Base-by-base conservation (phyloP, 805 yeast species). In the Myxozyma monticola region DNA sequence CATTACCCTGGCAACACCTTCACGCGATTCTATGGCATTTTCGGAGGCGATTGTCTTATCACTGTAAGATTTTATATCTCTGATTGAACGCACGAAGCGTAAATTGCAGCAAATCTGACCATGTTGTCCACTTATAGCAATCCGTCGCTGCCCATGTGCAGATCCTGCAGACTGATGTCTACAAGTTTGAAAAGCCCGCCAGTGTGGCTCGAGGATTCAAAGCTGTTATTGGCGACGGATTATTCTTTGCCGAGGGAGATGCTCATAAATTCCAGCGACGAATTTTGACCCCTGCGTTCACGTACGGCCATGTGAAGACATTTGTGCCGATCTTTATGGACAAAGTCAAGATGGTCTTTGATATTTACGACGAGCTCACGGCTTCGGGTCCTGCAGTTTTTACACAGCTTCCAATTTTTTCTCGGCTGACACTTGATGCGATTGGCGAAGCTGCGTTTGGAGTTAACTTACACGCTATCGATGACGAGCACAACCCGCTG, bases 241-340 rank as follows among this genome's bases (percentile, higher is more conserved):
- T 54, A 2, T 54, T 50, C 33, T 50, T 51, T 30, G 36, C 56
- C 20, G 58, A 54, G 37, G 55, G 55, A 17, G 50, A 54, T 14
- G 49, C 33, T n/a, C 58, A 54, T 40, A 46, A 44, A 31, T n/a
- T 38, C n/a, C 58, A 54, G 43, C 55, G 58, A 18, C 47, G 50
- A 5, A 15, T 54, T 4, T 24, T 54, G 4, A 44, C 42, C 4
- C 55, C 55, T 7, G 45, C 56, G 10, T 37, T 54, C 37, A 33
- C 52, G 9, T 31, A 37, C 8, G 36, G 46, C n/a, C 56, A 54
- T 21, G 48, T 54, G 15, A 37, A 36, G 30, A 30, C 48, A 20
- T 29, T 48, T n/a, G 40, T 47, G n/a, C 58, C 58, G 9, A 22
- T 31, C 4, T 50, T 54, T 22, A 24, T 43, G 50, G 33, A 37